A percentile compares a stretch with the other conserved stretches of the same genome.
Evolutionary conservation across 257 asterid species (phyloP).

Genomic region (Penstemon davidsonii): DNA sequence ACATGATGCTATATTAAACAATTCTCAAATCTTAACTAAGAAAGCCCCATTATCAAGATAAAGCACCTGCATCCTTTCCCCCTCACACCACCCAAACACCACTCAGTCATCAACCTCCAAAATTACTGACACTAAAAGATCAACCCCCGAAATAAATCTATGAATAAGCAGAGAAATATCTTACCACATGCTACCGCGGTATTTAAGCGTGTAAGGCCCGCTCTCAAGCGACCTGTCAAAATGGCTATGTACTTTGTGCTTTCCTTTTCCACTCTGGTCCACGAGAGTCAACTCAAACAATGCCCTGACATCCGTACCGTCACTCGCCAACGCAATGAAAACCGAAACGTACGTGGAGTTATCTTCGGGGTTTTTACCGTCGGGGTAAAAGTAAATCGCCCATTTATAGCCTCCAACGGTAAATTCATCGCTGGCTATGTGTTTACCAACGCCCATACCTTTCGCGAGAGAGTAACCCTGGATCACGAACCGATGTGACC

Average conservation of each 20-base stretch:
- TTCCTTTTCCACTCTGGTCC: conserved; percentile 91
- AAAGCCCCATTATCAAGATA: no score
- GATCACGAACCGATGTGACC: conserved; percentile 75
- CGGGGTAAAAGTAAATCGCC: conserved; percentile 89
- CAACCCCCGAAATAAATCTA: no score
- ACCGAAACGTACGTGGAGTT: conserved; percentile 71
- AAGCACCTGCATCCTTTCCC: no score
- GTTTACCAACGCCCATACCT: conserved; percentile 85
- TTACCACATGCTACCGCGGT: conserved; percentile 89
- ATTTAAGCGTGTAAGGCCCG: conserved; percentile 77
- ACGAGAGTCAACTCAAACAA: conserved; percentile 78
- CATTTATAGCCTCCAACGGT: conserved; percentile 79
- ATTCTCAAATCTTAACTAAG: no score
- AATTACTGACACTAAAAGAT: no score
- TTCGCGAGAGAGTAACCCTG: conserved; percentile 79
- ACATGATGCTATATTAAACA: no score
- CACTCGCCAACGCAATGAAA: conserved; percentile 78
- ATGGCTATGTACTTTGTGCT: conserved; percentile 88
- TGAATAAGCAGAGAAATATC: neutral
- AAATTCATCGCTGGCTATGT: conserved; percentile 76
- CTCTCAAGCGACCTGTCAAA: conserved; percentile 84
- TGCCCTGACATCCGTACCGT: conserved; percentile 87
- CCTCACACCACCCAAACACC: no score
- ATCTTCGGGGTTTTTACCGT: conserved; percentile 79
- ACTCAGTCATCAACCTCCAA: no score